These are phyloP conservation scores for Balakata baccata DNA, from an alignment of 345 rosid genomes.

Conservation along the genomic window DNA sequence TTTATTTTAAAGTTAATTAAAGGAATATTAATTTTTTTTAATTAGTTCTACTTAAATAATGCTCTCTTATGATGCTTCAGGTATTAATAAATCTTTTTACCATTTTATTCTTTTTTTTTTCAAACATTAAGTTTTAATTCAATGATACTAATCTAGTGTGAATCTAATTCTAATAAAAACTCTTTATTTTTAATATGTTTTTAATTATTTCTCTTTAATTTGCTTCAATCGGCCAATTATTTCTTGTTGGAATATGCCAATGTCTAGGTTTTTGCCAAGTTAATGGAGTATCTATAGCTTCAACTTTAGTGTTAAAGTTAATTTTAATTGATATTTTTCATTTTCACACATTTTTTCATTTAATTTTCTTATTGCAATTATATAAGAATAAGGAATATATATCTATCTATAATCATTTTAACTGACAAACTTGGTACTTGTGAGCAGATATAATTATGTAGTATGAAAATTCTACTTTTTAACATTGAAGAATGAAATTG, in stretches of 20 bases:
- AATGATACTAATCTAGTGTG: no score
- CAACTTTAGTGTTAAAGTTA: background rate
- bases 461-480: no score
- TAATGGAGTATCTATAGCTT: constrained; percentile 4
- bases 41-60: constrained; percentile 24
- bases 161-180: no score
- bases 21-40: constrained; percentile 25
- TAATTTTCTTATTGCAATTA: background rate
- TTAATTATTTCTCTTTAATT: constrained; percentile 11
- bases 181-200: constrained; percentile 8
- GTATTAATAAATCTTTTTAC: constrained; percentile 31
- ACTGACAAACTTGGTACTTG: no score
- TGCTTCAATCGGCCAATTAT: constrained; percentile 22
- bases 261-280: constrained; percentile 11
- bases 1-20: constrained; percentile 31
- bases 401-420: no score
- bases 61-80: constrained; percentile 48
- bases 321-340: background rate
- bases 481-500: no score
- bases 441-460: no score
- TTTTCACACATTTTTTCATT: background rate
- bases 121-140: background rate
- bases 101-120: constrained; percentile 36
- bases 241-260: constrained; percentile 37
- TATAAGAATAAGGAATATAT: no score